Conservation (phyloP, 768 basidiomycete genomes). For the Lanmaoa pseudosensibilis region DNA sequence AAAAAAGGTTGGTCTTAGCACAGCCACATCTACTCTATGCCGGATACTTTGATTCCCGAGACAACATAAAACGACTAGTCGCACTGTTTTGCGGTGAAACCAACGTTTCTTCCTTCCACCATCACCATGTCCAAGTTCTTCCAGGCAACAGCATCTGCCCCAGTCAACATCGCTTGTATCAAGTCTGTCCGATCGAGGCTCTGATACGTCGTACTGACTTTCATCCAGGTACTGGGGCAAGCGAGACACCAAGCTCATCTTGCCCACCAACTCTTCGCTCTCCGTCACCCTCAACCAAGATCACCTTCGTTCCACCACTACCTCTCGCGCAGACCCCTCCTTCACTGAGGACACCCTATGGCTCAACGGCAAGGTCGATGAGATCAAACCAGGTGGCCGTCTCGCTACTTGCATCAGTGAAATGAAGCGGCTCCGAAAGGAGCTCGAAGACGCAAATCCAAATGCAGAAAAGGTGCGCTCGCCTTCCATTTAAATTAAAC, state of each 20-base stretch:
- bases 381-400: slow-evolving; percentile 79
- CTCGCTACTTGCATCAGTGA: slow-evolving; percentile 83
- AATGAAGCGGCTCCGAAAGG: slow-evolving; percentile 74
- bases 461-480: slow-evolving; percentile 60
- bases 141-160: slow-evolving; percentile 89
- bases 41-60: slow-evolving; percentile 10
- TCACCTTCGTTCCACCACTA: slow-evolving; percentile 91
- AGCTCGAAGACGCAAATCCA: slow-evolving; percentile 69
- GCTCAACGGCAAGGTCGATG: slow-evolving; percentile 93
- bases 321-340: slow-evolving; percentile 76
- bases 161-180: slow-evolving; percentile 98
- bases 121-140: slow-evolving; percentile 53
- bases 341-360: slow-evolving; percentile 82
- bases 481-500: background rate
- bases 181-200: slow-evolving; percentile 55
- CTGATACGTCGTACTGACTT: slow-evolving; percentile 4
- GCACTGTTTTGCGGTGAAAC: background rate
- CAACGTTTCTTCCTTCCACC: slow-evolving; percentile 6
- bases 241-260: slow-evolving; percentile 89
- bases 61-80: slow-evolving; percentile 8
- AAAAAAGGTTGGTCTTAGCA: slow-evolving; percentile 19
- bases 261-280: slow-evolving; percentile 98
- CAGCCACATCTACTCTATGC: slow-evolving; percentile 19
- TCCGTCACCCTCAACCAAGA: slow-evolving; percentile 97
- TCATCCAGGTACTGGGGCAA: slow-evolving; percentile 95